Conservation (phyloP, 78 protist genomes). For the Protostelium mycophagum region DNA sequence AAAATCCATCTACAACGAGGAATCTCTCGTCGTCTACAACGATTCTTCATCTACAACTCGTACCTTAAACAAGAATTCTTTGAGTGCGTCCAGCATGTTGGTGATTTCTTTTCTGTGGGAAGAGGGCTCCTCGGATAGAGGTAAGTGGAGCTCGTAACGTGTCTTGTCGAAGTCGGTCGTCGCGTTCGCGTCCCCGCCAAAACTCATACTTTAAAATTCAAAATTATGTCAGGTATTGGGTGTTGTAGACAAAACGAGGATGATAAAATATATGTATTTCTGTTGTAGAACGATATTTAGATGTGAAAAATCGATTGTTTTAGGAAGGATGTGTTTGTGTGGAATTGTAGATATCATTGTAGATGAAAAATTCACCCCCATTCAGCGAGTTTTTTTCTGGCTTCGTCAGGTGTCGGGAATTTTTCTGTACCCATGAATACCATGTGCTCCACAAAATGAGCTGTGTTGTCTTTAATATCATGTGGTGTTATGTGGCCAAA, state of each 20-base stretch:
- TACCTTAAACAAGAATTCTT: not conserved
- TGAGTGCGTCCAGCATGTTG: not conserved
- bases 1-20: too few relatives aligned
- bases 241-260: too few relatives aligned
- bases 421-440: conserved; percentile 88
- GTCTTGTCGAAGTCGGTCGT: not conserved
- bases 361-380: not conserved
- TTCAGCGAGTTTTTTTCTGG: not conserved
- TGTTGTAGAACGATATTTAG: not conserved
- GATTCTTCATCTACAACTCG: too few relatives aligned
- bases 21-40: too few relatives aligned
- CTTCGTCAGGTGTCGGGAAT: conserved; percentile 35
- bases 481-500: not conserved
- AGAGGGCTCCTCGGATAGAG: not conserved
- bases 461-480: too few relatives aligned
- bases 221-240: too few relatives aligned
- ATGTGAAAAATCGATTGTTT: not conserved
- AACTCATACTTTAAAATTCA: not conserved
- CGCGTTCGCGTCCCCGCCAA: not conserved
- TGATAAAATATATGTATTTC: too few relatives aligned
- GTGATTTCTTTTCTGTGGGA: not conserved
- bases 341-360: not conserved
- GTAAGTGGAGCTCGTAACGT: not conserved
- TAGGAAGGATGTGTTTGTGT: too few relatives aligned
- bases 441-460: conserved; percentile 98